These are phyloP conservation scores for Penicillium steckii DNA, from an alignment of 495 filamentous ascomycete genomes.

Conservation along the genomic window DNA sequence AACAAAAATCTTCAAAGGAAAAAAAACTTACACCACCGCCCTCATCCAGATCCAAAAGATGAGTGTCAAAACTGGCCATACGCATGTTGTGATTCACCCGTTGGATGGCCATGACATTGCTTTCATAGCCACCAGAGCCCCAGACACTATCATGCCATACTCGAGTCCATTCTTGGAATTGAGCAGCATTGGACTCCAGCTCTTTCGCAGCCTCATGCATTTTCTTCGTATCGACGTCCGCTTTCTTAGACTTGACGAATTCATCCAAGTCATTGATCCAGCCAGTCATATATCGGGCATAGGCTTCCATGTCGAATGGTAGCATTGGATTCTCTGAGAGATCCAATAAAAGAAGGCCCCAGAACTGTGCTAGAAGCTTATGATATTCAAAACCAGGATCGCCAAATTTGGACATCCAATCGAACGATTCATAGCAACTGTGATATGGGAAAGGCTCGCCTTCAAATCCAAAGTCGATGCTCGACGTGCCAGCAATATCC, in stretches of 20 bases:
- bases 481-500: constrained; percentile 87
- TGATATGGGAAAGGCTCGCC: constrained; percentile 71
- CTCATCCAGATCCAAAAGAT: constrained; percentile 71
- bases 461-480: constrained; percentile 79
- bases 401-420: constrained; percentile 76
- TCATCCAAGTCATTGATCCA: constrained; percentile 67
- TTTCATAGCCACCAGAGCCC: constrained; percentile 68
- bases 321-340: constrained; percentile 76
- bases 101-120: constrained; percentile 58
- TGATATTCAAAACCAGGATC: constrained; percentile 87
- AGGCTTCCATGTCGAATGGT: constrained; percentile 80
- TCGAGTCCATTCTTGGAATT: constrained; percentile 72
- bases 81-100: constrained; percentile 67
- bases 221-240: constrained; percentile 52
- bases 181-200: constrained; percentile 55
- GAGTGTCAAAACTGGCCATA: constrained; percentile 77
- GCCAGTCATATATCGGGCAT: constrained; percentile 57
- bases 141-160: constrained; percentile 69
- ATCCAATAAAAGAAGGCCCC: constrained; percentile 81
- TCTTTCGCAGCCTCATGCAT: constrained; percentile 60
- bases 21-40: constrained; percentile 63
- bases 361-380: constrained; percentile 72
- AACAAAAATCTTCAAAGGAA: not conserved
- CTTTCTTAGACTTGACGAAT: constrained; percentile 58
- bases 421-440: constrained; percentile 85